Percentiles rank a stretch among this genome's conserved stretches.
Evolutionary conservation across 2,329 filamentous ascomycete genomes (phyloP).

Genomic region (Alternaria panax): DNA sequence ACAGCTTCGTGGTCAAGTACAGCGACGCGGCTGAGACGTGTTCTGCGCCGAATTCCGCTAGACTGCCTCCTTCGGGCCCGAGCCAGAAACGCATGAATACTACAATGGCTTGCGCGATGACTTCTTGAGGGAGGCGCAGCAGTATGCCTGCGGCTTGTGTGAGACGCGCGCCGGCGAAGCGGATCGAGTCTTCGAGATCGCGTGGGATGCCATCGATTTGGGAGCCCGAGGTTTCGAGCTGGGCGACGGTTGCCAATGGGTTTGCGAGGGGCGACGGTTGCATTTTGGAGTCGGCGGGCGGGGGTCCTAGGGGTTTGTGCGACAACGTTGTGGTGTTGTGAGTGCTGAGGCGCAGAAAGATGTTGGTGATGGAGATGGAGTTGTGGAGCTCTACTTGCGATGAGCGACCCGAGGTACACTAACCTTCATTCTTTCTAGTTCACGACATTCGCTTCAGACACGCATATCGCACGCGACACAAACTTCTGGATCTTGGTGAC

Average conservation of each 20-base stretch:
- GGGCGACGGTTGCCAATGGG: slow-evolving; percentile 73
- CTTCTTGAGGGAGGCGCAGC: slow-evolving; percentile 82
- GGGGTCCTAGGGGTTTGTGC: background rate
- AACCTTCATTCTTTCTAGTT: slow-evolving; percentile 11
- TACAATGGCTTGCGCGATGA: slow-evolving; percentile 85
- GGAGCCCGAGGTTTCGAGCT: slow-evolving; percentile 67
- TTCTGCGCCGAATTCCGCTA: slow-evolving; percentile 63
- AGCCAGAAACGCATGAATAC: slow-evolving; percentile 84
- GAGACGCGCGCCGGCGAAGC: slow-evolving; percentile 74
- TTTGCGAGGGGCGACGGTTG: slow-evolving; percentile 63
- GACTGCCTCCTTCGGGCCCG: slow-evolving; percentile 60
- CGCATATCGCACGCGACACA: background rate
- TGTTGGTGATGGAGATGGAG: slow-evolving; percentile 14
- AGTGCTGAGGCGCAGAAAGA: slow-evolving; percentile 2
- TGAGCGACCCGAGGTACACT: slow-evolving; percentile 5
- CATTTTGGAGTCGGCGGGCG: slow-evolving; percentile 22
- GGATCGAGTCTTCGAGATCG: slow-evolving; percentile 75
- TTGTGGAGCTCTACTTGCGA: slow-evolving; percentile 9
- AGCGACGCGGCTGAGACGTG: slow-evolving; percentile 82
- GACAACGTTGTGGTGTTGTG: background rate
- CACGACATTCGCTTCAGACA: background rate
- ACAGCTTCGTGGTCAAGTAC: slow-evolving; percentile 84
- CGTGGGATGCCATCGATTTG: slow-evolving; percentile 66
- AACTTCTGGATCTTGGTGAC: background rate
- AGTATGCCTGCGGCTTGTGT: slow-evolving; percentile 82